A percentile compares a stretch with the other conserved stretches of the same genome.
These are phyloP conservation scores for Kodamaea hsintzibuensis DNA, from an alignment of 805 yeast genomes.

Conservation along the genomic window DNA sequence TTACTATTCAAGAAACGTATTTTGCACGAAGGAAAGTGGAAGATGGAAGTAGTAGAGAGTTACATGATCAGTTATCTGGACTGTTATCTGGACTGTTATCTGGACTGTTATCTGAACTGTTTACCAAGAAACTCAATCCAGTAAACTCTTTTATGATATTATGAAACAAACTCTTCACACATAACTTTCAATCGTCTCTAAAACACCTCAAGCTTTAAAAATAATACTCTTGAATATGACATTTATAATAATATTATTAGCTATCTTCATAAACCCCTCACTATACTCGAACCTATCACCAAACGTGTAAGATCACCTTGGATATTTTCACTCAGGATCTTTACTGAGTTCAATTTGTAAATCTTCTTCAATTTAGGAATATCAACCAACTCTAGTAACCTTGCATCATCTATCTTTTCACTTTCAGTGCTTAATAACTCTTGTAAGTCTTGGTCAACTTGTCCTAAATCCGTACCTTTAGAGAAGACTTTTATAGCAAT, in stretches of 20 bases:
- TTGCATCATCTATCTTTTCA: conserved; percentile 24
- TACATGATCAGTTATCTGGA: too few species aligned
- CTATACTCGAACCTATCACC: conserved; percentile 47
- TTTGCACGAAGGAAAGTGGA: not conserved
- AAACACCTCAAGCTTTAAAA: not conserved
- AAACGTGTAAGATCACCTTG: conserved; percentile 38
- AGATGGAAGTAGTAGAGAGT: too few species aligned
- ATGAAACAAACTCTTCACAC: not conserved
- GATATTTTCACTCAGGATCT: conserved; percentile 20
- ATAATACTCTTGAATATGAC: not conserved
- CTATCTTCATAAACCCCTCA: conserved; percentile 40
- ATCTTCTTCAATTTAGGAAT: conserved; percentile 33
- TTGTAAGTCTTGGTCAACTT: conserved; percentile 22
- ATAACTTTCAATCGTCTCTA: too few species aligned
- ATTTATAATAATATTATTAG: conserved; percentile 2
- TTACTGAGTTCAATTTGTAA: conserved; percentile 32
- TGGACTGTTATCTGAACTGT: too few species aligned
- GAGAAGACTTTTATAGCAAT: conserved; percentile 51
- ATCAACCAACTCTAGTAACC: conserved; percentile 23
- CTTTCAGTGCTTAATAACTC: conserved; percentile 15
- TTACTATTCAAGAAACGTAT: not conserved
- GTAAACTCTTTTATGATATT: too few species aligned
- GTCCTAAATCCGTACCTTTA: not conserved
- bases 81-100: too few species aligned
- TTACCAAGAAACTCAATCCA: too few species aligned